A percentile compares a stretch with the other conserved stretches of the same genome.
Conservation (phyloP, 1,139 yeast genomes). For the Yamadazyma taylorii region DNA sequence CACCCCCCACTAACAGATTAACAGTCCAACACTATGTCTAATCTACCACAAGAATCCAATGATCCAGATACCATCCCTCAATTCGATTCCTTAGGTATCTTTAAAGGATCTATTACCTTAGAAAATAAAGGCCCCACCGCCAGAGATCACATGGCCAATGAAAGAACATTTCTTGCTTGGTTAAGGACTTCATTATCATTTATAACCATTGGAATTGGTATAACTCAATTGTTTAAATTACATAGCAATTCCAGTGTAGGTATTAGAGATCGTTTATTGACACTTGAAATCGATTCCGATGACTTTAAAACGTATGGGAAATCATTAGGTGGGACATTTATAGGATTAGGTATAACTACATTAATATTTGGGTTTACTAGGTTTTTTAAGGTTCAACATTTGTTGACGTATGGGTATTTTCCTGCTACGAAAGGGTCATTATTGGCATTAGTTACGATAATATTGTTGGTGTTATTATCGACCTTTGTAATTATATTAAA, state of each 20-base stretch:
- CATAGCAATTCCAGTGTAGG: slow-evolving; percentile 23
- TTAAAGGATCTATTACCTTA: slow-evolving; percentile 30
- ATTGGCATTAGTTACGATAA: slow-evolving; percentile 18
- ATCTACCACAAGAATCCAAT: not conserved
- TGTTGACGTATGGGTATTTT: slow-evolving; percentile 26
- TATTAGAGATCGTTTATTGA: slow-evolving; percentile 16
- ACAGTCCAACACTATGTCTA: no score
- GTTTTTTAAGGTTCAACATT: slow-evolving; percentile 36
- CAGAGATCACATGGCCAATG: slow-evolving; percentile 66
- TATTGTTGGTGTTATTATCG: slow-evolving; percentile 23
- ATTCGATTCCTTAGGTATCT: slow-evolving; percentile 11
- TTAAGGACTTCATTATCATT: slow-evolving; percentile 55
- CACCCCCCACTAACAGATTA: no score
- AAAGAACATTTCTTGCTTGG: slow-evolving; percentile 78
- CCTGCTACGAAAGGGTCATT: slow-evolving; percentile 33
- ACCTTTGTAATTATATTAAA: slow-evolving; percentile 26
- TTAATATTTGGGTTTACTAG: slow-evolving; percentile 33
- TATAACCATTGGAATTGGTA: slow-evolving; percentile 43
- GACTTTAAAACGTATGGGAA: slow-evolving; percentile 27
- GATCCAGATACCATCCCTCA: slow-evolving; percentile 10
- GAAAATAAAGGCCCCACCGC: slow-evolving; percentile 52
- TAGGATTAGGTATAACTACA: slow-evolving; percentile 35
- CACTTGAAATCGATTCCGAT: slow-evolving; percentile 6
- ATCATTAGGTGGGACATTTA: slow-evolving; percentile 37
- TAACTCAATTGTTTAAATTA: slow-evolving; percentile 41